A percentile compares a stretch with the other conserved stretches of the same genome.
phyloP scores from a whole-genome alignment of 345 rosid genomes.

The Gossypium arboreum region DNA sequence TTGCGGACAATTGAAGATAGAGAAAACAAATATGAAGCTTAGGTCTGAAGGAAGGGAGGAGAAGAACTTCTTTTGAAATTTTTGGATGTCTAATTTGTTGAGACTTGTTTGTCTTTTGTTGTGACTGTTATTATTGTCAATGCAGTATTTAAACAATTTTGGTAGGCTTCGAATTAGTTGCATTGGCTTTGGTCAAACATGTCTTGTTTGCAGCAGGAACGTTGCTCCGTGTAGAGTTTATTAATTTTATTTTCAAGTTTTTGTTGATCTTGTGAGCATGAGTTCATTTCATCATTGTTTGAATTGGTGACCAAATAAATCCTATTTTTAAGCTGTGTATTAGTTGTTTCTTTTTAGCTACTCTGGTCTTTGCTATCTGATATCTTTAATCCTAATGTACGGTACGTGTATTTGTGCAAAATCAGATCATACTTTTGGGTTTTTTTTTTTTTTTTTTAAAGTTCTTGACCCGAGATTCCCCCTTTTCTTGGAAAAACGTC shows the following conservation, averaged over 20 bases:
- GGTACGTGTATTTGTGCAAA: neutral
- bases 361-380: neutral
- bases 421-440: neutral
- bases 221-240: neutral
- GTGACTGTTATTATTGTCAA: conserved; percentile 10
- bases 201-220: conserved; percentile 17
- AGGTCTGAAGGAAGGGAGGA: neutral
- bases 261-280: neutral
- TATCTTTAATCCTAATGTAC: neutral
- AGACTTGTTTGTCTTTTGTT: conserved; percentile 20
- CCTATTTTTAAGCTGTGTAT: neutral
- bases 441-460: too few species aligned
- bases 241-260: neutral
- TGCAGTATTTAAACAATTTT: conserved; percentile 39
- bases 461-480: neutral
- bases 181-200: conserved; percentile 16
- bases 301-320: conserved; percentile 20
- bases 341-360: neutral
- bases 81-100: conserved; percentile 22
- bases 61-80: conserved; percentile 12
- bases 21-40: conserved; percentile 6
- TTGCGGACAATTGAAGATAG: conserved; percentile 13
- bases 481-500: neutral
- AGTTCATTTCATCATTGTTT: conserved; percentile 18
- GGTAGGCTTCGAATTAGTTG: conserved; percentile 28